Evolutionary conservation across 257 asterid species (phyloP).

Genomic region (Solanum dulcamara): DNA sequence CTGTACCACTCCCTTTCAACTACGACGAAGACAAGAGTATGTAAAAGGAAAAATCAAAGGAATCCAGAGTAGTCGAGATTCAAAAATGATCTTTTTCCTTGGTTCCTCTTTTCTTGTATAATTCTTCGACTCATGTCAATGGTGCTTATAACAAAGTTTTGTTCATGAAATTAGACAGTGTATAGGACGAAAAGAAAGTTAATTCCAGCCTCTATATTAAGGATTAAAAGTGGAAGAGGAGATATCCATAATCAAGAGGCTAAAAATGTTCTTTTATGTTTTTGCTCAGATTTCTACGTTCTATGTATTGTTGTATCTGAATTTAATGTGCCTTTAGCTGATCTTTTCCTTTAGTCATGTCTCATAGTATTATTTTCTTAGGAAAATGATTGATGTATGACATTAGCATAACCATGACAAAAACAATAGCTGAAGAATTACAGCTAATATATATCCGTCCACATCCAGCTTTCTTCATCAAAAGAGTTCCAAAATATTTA

Average conservation of each 20-base stretch:
- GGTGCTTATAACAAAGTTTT: neutral
- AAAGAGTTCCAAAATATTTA: neutral
- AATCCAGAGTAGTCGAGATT: neutral
- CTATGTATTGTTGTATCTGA: no score
- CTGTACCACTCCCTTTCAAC: slow-evolving; percentile 74
- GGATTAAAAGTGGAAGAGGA: no score
- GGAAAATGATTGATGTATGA: neutral
- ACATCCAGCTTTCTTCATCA: neutral
- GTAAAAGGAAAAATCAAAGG: neutral
- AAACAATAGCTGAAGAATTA: neutral
- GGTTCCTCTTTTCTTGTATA: neutral
- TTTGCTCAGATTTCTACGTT: no score
- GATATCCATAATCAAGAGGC: no score
- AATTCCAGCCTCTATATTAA: no score
- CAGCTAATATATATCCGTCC: neutral
- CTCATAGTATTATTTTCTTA: no score
- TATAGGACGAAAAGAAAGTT: neutral
- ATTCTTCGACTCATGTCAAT: neutral
- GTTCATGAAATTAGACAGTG: neutral
- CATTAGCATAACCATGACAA: neutral
- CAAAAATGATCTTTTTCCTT: neutral
- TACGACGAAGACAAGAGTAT: slow-evolving; percentile 42
- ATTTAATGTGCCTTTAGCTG: neutral
- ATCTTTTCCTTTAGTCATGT: neutral
- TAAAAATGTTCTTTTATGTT: no score